Evolutionary conservation across 1,284 basidiomycete species (phyloP).

Genomic region (Sphagnurus paluster): DNA sequence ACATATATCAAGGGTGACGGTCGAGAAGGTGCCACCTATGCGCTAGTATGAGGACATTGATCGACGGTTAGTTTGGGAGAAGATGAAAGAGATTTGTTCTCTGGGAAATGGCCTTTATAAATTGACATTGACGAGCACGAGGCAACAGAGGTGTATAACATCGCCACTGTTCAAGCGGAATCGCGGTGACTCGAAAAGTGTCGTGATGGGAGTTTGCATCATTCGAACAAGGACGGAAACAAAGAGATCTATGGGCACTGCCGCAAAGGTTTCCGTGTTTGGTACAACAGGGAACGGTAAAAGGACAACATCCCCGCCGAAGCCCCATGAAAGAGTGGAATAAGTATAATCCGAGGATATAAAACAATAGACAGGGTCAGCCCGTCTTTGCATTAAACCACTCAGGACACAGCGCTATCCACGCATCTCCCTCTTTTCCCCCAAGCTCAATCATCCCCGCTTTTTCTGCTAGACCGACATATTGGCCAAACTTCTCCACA

Average conservation of each 20-base stretch:
- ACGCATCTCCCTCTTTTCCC: slow-evolving; percentile 38
- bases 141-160: slow-evolving; percentile 2
- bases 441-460: slow-evolving; percentile 49
- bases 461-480: slow-evolving; percentile 43
- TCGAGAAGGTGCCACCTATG: not conserved
- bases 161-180: not conserved
- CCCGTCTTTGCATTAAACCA: slow-evolving; percentile 25
- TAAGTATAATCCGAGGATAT: not conserved
- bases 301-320: too few relatives aligned
- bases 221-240: not conserved
- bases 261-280: slow-evolving; percentile 4
- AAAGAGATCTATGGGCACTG: not conserved
- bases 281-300: not conserved
- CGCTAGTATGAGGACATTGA: not conserved
- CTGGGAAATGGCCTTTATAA: not conserved
- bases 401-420: slow-evolving; percentile 45
- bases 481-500: slow-evolving; percentile 44
- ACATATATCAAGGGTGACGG: not conserved
- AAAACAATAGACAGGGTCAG: slow-evolving; percentile 4
- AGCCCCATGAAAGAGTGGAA: too few relatives aligned
- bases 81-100: not conserved
- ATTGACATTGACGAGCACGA: slow-evolving; percentile 5
- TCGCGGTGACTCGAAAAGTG: slow-evolving; percentile 7
- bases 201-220: slow-evolving; percentile 3
- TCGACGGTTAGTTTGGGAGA: not conserved